Conservation (phyloP, 768 basidiomycete species). For the Amanita exitialis region DNA sequence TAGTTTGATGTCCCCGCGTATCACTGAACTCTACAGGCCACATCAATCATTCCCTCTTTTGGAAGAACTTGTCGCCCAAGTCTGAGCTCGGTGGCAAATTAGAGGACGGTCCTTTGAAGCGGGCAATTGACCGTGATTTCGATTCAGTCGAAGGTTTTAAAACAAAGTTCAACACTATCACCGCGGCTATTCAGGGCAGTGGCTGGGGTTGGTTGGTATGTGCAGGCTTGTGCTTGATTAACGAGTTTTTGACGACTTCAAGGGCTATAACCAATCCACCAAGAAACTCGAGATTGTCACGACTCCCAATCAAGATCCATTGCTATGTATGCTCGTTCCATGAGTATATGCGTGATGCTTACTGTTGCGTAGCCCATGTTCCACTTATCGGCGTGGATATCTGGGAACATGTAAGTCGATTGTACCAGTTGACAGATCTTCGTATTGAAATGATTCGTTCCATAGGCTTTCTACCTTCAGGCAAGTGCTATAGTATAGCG, state of each 20-base stretch:
- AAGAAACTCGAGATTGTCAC: conserved; percentile 85
- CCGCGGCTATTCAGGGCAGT: conserved; percentile 90
- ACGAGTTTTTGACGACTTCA: neutral
- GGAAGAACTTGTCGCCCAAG: conserved; percentile 89
- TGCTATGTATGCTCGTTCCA: conserved; percentile 25
- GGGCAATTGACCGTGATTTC: conserved; percentile 72
- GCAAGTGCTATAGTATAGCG: conserved; percentile 17
- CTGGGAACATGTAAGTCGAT: conserved; percentile 77
- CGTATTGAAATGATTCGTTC: conserved; percentile 6
- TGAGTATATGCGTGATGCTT: neutral
- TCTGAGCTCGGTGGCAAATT: conserved; percentile 55
- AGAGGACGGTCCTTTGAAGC: conserved; percentile 56
- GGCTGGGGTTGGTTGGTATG: conserved; percentile 97
- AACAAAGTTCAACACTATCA: conserved; percentile 75
- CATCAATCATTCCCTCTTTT: conserved; percentile 95
- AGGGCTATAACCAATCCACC: conserved; percentile 61
- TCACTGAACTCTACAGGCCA: conserved; percentile 43
- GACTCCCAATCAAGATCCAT: conserved; percentile 94
- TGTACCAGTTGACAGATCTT: conserved; percentile 7
- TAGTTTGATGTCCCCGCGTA: neutral
- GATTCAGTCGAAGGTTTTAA: conserved; percentile 84
- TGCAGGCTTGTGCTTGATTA: conserved; percentile 8
- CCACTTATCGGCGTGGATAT: conserved; percentile 96
- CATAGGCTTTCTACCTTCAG: conserved; percentile 64
- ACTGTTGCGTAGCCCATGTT: conserved; percentile 46